Evolutionary conservation across 371 early-diverging fungal genomes (phyloP), one percentile per base, ranked within the genome.

Genomic region (Syncephalastrum monosporum): DNA sequence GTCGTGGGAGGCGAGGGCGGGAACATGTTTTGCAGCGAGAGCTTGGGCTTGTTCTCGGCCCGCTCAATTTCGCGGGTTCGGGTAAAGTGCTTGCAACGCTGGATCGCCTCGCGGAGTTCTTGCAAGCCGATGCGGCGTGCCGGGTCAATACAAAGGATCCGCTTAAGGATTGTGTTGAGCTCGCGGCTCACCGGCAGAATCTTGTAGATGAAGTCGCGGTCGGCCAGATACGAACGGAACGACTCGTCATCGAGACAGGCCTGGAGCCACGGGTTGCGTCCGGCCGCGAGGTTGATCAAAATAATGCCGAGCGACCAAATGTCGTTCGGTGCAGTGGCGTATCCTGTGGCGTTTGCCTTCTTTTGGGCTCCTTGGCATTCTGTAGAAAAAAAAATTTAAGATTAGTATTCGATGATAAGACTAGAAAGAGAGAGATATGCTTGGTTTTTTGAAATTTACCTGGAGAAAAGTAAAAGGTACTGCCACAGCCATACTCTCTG

Each of bases 381-480:
- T 74, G 65, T 17, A 21, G 42, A 50, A 48, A 33, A 45, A 41
- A 27, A 19, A 19, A 47, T 19, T 25, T 44, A 52, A 19, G 13
- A 41, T 21, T 17, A 24, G 14, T 8, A 33, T 27, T 42, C 24
- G 43, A 53, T 44, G 33, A 51, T 45, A 50, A 57, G n/a, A 47
- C 5, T 13, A 43, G 25, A n/a, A n/a, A 17, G 45, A 43, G 21
- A 21, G 0, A 21, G 21, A 21, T 1, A 53, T 27, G n/a, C 14
- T 45, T 4, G 21, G 8, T 41, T 48, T 21, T 29, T 44, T 15
- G 29, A 56, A 47, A 42, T 48, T 57, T 75, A 80, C 81, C 83
- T 56, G 97, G 98, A 8, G 94, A 92, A 82, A 94, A 92, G 68
- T 97, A 97, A 68, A 92, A 90, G 0, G 92, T 89, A 14, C 90